Evolutionary conservation across 2,329 filamentous ascomycete species (phyloP), one percentile per base, ranked within the genome.

Genomic region (Talaromyces sp.): DNA sequence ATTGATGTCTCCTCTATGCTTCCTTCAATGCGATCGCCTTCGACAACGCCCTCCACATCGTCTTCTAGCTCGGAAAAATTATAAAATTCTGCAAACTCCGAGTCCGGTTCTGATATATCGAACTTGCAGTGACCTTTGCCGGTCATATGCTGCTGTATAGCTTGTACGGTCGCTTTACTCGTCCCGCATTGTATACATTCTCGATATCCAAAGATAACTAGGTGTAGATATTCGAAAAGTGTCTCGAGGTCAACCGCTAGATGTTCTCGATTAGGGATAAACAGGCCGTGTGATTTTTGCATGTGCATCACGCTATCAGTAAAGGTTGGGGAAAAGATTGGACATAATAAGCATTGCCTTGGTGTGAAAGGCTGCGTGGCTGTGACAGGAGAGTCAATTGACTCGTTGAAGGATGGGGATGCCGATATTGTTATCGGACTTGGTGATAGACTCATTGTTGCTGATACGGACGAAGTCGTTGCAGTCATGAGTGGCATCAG

Each of bases 131-230:
- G 64, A 40, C 64, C 59, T 43, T 65, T 65, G n/a, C 31, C 43
- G 11, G 38, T 40, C 64, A 65, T 65, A 36, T 65, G 64, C 25
- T 65, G 64, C 51, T 65, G 64, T 53, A 65, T 36, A 17, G 64
- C 64, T 36, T 65, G 64, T n/a, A 65, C 51, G 17, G 51, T 63
- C 10, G 53, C 29, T 58, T 54, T 62, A 17, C 45, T 38, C 31
- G 51, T 59, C 34, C 59, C 43, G 40, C 64, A 65, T 62, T 45
- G 53, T 62, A 65, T 63, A 43, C 64, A 65, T 59, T 65, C 64
- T 27, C 53, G 40, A 15, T 63, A 65, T 15, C 64, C 64, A 5
- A 63, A 65, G 5, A 65, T 65, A 6, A 65, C 27, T n/a, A 65
- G 64, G 40, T 65, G 51, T 43, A 65, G n/a, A 40, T 65, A 65